A percentile compares a stretch with the other conserved stretches of the same genome.
Conservation (phyloP, 345 rosid species). For the Eutrema heterophyllum region DNA sequence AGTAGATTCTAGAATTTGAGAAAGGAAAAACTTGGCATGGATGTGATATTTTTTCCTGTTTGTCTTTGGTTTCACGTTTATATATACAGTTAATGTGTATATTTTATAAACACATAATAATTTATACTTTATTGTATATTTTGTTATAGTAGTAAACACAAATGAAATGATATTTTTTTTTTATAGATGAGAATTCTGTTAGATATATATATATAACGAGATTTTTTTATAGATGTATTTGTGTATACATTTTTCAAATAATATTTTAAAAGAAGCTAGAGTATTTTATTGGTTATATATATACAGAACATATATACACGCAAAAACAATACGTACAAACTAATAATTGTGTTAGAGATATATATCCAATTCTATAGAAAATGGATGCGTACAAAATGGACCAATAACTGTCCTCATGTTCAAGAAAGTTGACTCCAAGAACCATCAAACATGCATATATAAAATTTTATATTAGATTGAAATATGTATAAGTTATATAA, state of each 20-base stretch:
- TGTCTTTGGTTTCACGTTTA: neutral
- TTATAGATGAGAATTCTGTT: no score
- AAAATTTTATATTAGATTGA: neutral
- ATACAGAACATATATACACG: no score
- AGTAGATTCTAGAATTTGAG: neutral
- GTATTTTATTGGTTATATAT: no score
- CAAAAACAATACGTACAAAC: no score
- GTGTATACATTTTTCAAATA: no score
- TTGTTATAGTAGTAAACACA: neutral
- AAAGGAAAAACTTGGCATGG: neutral
- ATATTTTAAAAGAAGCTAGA: no score
- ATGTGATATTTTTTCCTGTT: neutral
- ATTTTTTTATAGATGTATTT: no score
- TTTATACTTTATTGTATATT: neutral
- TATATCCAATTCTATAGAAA: neutral
- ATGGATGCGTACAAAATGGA: slow-evolving; percentile 10
- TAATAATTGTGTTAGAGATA: no score
- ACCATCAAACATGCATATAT: neutral
- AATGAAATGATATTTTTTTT: neutral
- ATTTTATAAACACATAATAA: neutral
- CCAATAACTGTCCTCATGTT: neutral
- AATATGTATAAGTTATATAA: neutral
- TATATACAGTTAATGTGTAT: neutral
- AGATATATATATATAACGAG: no score
- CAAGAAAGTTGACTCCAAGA: slow-evolving; percentile 2